These are phyloP conservation scores for Hyphodiscus sp. DNA, from an alignment of 2,329 filamentous ascomycete species.

Conservation along the genomic window DNA sequence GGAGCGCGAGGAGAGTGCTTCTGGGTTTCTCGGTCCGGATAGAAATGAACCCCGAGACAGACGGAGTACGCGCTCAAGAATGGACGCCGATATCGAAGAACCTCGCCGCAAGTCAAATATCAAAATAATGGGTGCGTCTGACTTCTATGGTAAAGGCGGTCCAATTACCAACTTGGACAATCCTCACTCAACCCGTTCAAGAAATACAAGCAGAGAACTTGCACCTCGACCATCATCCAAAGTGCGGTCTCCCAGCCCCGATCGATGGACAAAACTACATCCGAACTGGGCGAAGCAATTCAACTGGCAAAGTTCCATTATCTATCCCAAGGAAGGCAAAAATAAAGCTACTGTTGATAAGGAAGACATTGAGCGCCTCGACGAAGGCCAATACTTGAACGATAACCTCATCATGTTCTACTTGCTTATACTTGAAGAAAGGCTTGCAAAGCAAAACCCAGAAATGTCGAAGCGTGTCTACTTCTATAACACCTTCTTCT, in stretches of 20 bases:
- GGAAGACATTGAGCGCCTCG: conserved; percentile 68
- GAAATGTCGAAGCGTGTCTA: conserved; percentile 61
- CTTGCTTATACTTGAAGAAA: conserved; percentile 63
- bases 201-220: not conserved
- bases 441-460: conserved; percentile 47
- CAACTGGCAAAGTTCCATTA: conserved; percentile 50
- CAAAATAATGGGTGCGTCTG: too few relatives aligned
- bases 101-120: not conserved
- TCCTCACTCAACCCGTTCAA: conserved; percentile 6
- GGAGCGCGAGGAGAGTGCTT: not conserved
- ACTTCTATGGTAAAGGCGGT: not conserved
- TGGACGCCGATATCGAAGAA: not conserved
- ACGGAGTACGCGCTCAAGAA: not conserved
- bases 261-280: conserved; percentile 45
- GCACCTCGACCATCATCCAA: not conserved
- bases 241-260: conserved; percentile 16
- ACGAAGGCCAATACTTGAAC: conserved; percentile 83
- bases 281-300: conserved; percentile 39
- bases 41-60: too few relatives aligned
- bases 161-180: not conserved
- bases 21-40: too few relatives aligned
- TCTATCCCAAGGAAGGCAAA: conserved; percentile 52
- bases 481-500: conserved; percentile 93
- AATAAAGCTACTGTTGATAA: conserved; percentile 61
- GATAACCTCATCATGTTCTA: conserved; percentile 91